phyloP scores from a whole-genome alignment of 257 asterid genomes.

The Voacanga thouarsii region DNA sequence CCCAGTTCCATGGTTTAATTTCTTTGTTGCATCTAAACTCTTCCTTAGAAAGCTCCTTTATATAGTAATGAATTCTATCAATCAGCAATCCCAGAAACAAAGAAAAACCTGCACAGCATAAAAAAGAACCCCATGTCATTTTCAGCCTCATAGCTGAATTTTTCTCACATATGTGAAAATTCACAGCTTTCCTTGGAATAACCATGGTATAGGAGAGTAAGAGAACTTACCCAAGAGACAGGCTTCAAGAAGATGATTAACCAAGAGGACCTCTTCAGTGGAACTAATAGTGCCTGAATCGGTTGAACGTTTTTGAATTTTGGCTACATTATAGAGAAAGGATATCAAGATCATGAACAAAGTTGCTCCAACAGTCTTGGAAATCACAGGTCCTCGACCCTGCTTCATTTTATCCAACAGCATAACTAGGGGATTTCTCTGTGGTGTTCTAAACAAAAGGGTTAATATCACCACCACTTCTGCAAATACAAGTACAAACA shows the following conservation, averaged over 20 bases:
- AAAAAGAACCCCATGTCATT: not conserved
- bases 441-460: conserved; percentile 67
- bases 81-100: conserved; percentile 31
- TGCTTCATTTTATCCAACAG: conserved; percentile 59
- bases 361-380: conserved; percentile 67
- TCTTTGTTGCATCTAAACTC: conserved; percentile 21
- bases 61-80: conserved; percentile 34
- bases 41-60: conserved; percentile 30
- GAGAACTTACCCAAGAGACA: conserved; percentile 49
- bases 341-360: conserved; percentile 51
- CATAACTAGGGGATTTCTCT: conserved; percentile 51
- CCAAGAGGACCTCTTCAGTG: conserved; percentile 71
- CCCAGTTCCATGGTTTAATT: not conserved
- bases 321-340: conserved; percentile 38
- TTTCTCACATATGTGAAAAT: not conserved
- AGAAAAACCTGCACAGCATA: conserved; percentile 24
- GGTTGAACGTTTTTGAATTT: conserved; percentile 39
- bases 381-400: conserved; percentile 70
- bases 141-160: not conserved
- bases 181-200: not conserved
- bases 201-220: not conserved
- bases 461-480: conserved; percentile 51
- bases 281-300: conserved; percentile 51
- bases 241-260: conserved; percentile 62
- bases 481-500: conserved; percentile 49